A percentile compares a stretch with the other conserved stretches of the same genome.
Conservation (phyloP, 345 rosid genomes). For the Euclidium syriacum region DNA sequence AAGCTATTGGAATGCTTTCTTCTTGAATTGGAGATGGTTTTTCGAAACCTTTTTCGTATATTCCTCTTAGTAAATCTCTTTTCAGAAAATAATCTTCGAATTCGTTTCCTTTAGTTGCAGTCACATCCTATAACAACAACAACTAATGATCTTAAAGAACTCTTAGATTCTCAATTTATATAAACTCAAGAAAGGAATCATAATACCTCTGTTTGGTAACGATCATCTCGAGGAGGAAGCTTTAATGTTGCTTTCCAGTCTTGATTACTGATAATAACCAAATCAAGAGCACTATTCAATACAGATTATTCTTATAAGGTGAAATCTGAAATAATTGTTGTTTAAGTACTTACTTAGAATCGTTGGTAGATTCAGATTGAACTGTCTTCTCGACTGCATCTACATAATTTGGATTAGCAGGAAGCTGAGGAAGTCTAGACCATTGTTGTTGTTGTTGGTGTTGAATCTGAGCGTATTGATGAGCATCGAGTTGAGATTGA, state of each 20-base stretch:
- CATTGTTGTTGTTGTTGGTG: slow-evolving; percentile 42
- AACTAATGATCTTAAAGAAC: background rate
- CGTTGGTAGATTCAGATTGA: slow-evolving; percentile 72
- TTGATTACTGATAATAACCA: slow-evolving; percentile 43
- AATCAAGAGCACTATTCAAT: background rate
- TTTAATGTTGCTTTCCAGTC: slow-evolving; percentile 88
- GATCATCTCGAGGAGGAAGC: slow-evolving; percentile 69
- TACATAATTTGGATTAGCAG: slow-evolving; percentile 24
- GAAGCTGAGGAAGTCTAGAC: slow-evolving; percentile 49
- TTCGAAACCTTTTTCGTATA: slow-evolving; percentile 98
- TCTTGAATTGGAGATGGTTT: slow-evolving; percentile 99
- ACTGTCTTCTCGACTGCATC: slow-evolving; percentile 92
- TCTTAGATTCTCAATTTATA: slow-evolving; percentile 27
- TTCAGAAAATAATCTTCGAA: slow-evolving; percentile 95
- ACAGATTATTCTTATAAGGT: background rate
- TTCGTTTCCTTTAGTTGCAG: slow-evolving; percentile 91
- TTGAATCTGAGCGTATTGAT: slow-evolving; percentile 25
- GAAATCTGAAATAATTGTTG: background rate
- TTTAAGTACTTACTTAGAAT: slow-evolving; percentile 47
- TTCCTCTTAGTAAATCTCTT: slow-evolving; percentile 89
- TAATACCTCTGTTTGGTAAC: slow-evolving; percentile 81
- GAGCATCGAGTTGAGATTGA: slow-evolving; percentile 10
- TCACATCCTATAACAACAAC: slow-evolving; percentile 63
- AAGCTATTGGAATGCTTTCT: slow-evolving; percentile 99
- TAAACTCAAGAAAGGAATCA: background rate